phyloP scores from a whole-genome alignment of 2,329 filamentous ascomycete genomes.

The Sporothrix luriei region DNA sequence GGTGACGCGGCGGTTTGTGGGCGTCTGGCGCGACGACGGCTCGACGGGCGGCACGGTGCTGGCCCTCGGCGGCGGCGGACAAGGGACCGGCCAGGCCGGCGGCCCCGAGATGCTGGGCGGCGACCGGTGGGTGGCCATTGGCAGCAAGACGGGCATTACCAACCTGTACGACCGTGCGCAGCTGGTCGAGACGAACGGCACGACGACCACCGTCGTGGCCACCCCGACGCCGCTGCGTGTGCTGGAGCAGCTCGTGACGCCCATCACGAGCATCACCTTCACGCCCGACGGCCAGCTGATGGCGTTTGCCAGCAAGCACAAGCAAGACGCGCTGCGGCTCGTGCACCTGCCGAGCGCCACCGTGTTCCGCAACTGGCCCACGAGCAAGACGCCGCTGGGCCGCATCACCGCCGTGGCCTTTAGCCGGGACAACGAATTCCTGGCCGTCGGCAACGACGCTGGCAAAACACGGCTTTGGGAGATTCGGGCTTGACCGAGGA shows the following conservation, averaged over 20 bases:
- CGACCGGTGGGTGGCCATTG: constrained; percentile 86
- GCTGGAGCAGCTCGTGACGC: constrained; percentile 85
- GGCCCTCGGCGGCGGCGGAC: constrained; percentile 70
- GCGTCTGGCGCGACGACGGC: constrained; percentile 87
- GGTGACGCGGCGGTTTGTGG: constrained; percentile 67
- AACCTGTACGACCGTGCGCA: constrained; percentile 87
- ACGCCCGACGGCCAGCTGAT: constrained; percentile 87
- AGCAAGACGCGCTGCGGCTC: constrained; percentile 82
- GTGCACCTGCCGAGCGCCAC: constrained; percentile 91
- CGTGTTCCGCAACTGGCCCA: constrained; percentile 97
- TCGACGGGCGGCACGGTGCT: constrained; percentile 83
- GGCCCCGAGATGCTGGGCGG: constrained; percentile 67
- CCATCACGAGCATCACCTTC: constrained; percentile 77
- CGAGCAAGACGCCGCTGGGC: constrained; percentile 82
- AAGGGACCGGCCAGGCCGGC: constrained; percentile 39
- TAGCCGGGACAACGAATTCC: constrained; percentile 63
- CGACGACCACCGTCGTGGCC: constrained; percentile 59
- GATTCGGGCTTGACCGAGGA: constrained; percentile 62
- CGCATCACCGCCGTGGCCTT: constrained; percentile 76
- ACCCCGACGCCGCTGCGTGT: constrained; percentile 71
- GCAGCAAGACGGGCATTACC: constrained; percentile 82
- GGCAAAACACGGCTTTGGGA: constrained; percentile 93
- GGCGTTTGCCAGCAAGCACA: constrained; percentile 81
- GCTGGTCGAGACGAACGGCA: constrained; percentile 57
- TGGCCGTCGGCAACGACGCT: constrained; percentile 85